A percentile compares a stretch with the other conserved stretches of the same genome.
Conservation (phyloP, 176 grass and related monocot species). For the Panicum miliaceum region DNA sequence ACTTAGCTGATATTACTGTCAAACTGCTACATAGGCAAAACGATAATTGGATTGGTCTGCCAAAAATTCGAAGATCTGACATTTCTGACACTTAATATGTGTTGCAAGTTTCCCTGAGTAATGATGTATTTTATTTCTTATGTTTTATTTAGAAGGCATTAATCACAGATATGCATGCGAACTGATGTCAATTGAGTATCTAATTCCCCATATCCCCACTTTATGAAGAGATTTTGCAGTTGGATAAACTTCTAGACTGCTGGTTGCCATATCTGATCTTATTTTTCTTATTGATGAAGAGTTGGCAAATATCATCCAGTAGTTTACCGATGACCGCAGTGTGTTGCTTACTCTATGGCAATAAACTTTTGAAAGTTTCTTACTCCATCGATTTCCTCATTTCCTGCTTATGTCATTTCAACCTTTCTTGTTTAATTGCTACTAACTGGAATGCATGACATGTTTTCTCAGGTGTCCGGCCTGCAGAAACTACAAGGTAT, state of each 20-base stretch:
- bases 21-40: neutral
- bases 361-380: neutral
- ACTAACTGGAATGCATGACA: slow-evolving; percentile 31
- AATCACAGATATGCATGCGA: neutral
- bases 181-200: neutral
- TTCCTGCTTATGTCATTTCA: slow-evolving; percentile 9
- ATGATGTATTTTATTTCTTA: slow-evolving; percentile 12
- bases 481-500: slow-evolving; percentile 99
- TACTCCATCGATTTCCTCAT: slow-evolving; percentile 10
- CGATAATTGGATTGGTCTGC: neutral
- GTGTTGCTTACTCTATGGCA: neutral
- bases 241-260: neutral
- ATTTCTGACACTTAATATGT: neutral
- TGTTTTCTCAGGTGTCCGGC: slow-evolving; percentile 86
- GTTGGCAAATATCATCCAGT: neutral
- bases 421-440: slow-evolving; percentile 20
- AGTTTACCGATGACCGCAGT: neutral
- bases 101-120: neutral
- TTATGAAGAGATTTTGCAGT: neutral
- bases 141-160: neutral
- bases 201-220: neutral
- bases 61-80: neutral
- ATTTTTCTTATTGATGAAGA: slow-evolving; percentile 2
- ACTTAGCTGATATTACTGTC: neutral
- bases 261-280: neutral